Evolutionary conservation across 2,329 filamentous ascomycete genomes (phyloP), one percentile per base, ranked within the genome.

Genomic region (Nakataea oryzae): DNA sequence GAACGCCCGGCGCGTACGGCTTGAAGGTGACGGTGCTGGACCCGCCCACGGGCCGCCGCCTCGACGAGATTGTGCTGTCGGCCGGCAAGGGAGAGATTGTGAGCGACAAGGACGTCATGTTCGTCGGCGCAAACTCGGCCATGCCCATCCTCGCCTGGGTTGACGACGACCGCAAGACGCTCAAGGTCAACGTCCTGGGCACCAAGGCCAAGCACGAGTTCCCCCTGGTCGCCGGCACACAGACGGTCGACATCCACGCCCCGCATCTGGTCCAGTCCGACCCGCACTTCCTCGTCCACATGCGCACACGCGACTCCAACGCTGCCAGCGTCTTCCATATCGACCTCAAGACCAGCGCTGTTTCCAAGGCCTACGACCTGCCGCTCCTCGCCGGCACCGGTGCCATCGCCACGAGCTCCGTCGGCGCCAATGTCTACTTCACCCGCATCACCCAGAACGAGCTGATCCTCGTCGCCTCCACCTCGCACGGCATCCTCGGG

Each of bases 321-420:
- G 91, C 89, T 78, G 93, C 89, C 3, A 89, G 96, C 65, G 88
- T 97, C 32, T 97, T 88, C 70, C 91, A 96, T 69, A 82, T 96
- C 63, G 84, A 96, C 67, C 74, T 90, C 60, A 87, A 87, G 75
- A 87, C 80, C 63, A 83, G 81, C 61, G 82, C 81, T 24, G 81
- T 93, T 30, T 82, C 80, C n/a, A 91, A 90, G 72, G 88, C 88
- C 0, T 96, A 96, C 72, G 85, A 88, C 30, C 79, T 97, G 14
- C 90, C 93, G 0, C 84, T 85, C 61, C 73, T 92, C 26, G 74
- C 82, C 28, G 90, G 89, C 0, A 79, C 78, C 54, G 92, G 91
- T 28, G 85, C 88, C 1, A 91, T 97, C 71, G 89, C 93, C 0
- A 88, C 86, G 0, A 95, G 88, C 74, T 90, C 86, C 2, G 83